These are phyloP conservation scores for Barnettozyma sucrosica DNA, from an alignment of 805 yeast species.

Conservation along the genomic window DNA sequence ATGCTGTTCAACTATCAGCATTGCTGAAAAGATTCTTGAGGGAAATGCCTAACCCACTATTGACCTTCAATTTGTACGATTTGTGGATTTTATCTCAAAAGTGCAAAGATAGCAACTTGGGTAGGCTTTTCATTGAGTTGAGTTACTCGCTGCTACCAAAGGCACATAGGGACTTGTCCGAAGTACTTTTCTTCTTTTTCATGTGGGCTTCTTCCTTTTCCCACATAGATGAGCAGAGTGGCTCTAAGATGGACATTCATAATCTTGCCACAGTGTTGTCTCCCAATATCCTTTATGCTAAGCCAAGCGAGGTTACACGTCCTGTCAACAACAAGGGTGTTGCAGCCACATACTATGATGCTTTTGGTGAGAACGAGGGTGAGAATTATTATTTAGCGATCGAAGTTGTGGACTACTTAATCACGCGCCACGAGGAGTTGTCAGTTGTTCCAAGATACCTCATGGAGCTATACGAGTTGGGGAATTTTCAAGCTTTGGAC, in stretches of 20 bases:
- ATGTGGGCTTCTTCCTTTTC: slow-evolving; percentile 96
- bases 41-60: slow-evolving; percentile 86
- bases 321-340: slow-evolving; percentile 22
- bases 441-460: slow-evolving; percentile 65
- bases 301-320: slow-evolving; percentile 31
- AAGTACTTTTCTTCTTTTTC: slow-evolving; percentile 78
- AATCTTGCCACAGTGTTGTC: slow-evolving; percentile 93
- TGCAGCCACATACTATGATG: slow-evolving; percentile 31
- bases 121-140: slow-evolving; percentile 52
- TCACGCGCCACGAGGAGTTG: slow-evolving; percentile 74
- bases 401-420: slow-evolving; percentile 80
- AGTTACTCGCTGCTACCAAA: slow-evolving; percentile 76
- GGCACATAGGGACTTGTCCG: slow-evolving; percentile 76
- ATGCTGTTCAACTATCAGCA: slow-evolving; percentile 90
- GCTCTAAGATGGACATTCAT: slow-evolving; percentile 94
- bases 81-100: slow-evolving; percentile 73
- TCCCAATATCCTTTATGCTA: slow-evolving; percentile 77
- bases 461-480: slow-evolving; percentile 23
- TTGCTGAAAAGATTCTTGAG: slow-evolving; percentile 84
- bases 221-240: slow-evolving; percentile 81
- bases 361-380: slow-evolving; percentile 41
- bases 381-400: slow-evolving; percentile 84
- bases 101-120: slow-evolving; percentile 36
- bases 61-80: slow-evolving; percentile 70
- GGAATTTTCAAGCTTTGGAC: slow-evolving; percentile 20